These are phyloP conservation scores for Xylaria sp. DNA, from an alignment of 2,329 filamentous ascomycete species.

Conservation along the genomic window DNA sequence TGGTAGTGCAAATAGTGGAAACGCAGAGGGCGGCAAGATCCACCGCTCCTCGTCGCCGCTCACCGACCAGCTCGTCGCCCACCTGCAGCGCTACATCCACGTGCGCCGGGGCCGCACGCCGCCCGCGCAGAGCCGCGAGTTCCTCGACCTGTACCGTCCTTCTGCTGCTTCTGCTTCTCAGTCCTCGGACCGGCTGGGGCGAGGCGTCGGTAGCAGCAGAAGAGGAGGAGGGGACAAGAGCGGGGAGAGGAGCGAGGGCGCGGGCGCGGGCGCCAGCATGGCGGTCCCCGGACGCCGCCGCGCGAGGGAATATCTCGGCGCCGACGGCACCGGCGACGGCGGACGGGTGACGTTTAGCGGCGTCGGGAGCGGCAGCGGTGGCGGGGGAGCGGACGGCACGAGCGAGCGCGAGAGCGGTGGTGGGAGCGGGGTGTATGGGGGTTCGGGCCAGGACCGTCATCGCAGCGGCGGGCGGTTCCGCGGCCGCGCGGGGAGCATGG, in stretches of 20 bases:
- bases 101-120: conserved; percentile 19
- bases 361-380: not conserved
- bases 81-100: conserved; percentile 21
- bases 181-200: not conserved
- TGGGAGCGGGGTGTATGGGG: conserved; percentile 12
- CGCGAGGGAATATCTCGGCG: not conserved
- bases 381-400: not conserved
- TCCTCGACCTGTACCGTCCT: conserved; percentile 27
- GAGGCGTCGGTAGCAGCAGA: no score
- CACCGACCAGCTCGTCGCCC: conserved; percentile 16
- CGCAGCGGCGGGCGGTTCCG: no score
- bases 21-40: no score
- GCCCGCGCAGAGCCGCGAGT: conserved; percentile 31
- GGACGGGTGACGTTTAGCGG: conserved; percentile 9
- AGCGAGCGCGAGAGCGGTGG: conserved; percentile 4
- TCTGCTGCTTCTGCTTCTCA: not conserved
- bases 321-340: conserved; percentile 1
- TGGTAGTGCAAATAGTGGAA: no score
- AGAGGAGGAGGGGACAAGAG: no score
- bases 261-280: conserved; percentile 4
- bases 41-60: conserved; percentile 22
- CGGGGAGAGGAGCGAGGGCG: not conserved
- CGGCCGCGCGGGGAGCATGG: not conserved
- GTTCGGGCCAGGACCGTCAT: not conserved
- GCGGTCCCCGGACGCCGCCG: conserved; percentile 19